Evolutionary conservation across 176 grass and related monocot genomes (phyloP).

Genomic region (Thalia dealbata): DNA sequence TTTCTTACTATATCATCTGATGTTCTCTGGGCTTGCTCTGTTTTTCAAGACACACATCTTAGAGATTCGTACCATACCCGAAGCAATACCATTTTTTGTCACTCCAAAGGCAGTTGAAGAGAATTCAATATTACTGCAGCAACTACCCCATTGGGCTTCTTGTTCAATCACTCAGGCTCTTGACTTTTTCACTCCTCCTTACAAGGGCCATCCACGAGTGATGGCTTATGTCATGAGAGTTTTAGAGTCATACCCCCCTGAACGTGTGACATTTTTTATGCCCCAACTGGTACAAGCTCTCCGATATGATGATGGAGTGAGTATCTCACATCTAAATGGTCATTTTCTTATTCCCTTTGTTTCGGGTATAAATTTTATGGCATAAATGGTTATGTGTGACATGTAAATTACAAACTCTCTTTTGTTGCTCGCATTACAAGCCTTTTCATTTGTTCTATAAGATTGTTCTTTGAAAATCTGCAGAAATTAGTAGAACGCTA

Average conservation of each 20-base stretch:
- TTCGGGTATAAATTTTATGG: not conserved
- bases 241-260: slow-evolving; percentile 94
- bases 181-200: slow-evolving; percentile 93
- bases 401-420: not conserved
- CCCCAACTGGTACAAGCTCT: slow-evolving; percentile 97
- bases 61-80: slow-evolving; percentile 80
- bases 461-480: slow-evolving; percentile 21
- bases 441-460: not conserved
- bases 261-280: slow-evolving; percentile 96
- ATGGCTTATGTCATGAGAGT: slow-evolving; percentile 99
- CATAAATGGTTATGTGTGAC: not conserved
- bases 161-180: slow-evolving; percentile 95
- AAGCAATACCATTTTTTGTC: slow-evolving; percentile 96
- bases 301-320: slow-evolving; percentile 87
- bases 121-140: slow-evolving; percentile 81
- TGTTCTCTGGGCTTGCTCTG: not conserved
- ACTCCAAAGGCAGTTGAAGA: slow-evolving; percentile 95
- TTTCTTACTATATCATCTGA: not conserved
- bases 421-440: not conserved
- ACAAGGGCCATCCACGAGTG: slow-evolving; percentile 88
- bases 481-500: slow-evolving; percentile 99
- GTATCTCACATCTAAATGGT: not conserved
- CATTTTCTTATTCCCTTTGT: not conserved
- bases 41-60: slow-evolving; percentile 56
- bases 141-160: slow-evolving; percentile 91